Conservation (phyloP, 352 stramenopile genomes). For the Thalassiosira sp. region DNA sequence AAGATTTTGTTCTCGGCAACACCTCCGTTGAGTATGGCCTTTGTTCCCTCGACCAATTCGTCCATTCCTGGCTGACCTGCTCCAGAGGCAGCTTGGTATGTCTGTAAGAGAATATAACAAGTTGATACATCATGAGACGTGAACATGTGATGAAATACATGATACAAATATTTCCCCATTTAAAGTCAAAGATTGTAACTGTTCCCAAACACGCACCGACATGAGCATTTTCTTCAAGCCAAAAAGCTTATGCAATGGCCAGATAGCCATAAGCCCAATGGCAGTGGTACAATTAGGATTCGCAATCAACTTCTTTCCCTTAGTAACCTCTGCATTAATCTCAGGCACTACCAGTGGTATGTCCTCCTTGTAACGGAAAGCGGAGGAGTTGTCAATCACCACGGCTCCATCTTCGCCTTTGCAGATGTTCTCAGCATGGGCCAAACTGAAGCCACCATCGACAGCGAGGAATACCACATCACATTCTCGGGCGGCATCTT, state of each 20-base stretch:
- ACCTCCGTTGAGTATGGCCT: constrained; percentile 82
- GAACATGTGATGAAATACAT: too few relatives aligned
- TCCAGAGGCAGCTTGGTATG: constrained; percentile 92
- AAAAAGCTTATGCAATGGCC: constrained; percentile 95
- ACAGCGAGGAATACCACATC: constrained; percentile 98
- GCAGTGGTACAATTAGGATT: constrained; percentile 99
- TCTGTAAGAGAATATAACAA: constrained; percentile 63
- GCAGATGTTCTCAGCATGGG: constrained; percentile 92
- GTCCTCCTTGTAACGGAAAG: constrained; percentile 90
- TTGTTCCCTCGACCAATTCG: constrained; percentile 89
- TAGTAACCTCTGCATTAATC: constrained; percentile 90
- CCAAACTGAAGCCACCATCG: constrained; percentile 93
- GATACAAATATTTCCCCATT: too few relatives aligned
- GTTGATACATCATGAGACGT: too few relatives aligned
- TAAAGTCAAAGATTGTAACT: too few relatives aligned
- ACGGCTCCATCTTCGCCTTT: constrained; percentile 85
- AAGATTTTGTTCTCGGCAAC: constrained; percentile 90
- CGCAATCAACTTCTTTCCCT: constrained; percentile 93
- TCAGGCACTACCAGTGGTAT: constrained; percentile 94
- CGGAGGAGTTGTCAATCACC: constrained; percentile 99
- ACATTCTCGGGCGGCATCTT: constrained; percentile 89
- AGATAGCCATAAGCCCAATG: constrained; percentile 96
- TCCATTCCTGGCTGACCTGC: constrained; percentile 92
- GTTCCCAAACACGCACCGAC: constrained; percentile 77
- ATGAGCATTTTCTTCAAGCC: constrained; percentile 95